Evolutionary conservation across 108 stramenopile species (phyloP).

Genomic region (Cyclotella distinguenda): DNA sequence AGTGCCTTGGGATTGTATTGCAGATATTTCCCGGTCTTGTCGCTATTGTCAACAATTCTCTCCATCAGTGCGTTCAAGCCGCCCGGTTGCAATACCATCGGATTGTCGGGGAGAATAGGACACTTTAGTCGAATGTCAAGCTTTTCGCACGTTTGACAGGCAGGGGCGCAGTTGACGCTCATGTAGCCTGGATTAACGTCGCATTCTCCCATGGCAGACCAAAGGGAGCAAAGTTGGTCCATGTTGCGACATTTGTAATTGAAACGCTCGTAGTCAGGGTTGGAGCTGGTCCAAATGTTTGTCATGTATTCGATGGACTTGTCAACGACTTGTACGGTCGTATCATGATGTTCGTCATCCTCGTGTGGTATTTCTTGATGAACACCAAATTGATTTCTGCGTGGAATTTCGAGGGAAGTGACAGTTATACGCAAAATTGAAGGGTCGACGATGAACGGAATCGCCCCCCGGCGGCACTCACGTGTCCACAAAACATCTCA

Average conservation of each 20-base stretch:
- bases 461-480: no score
- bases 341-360: slow-evolving; percentile 4
- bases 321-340: slow-evolving; percentile 12
- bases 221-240: slow-evolving; percentile 50
- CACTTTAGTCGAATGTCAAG: slow-evolving; percentile 56
- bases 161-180: slow-evolving; percentile 64
- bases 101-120: slow-evolving; percentile 56
- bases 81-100: slow-evolving; percentile 56
- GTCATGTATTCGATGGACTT: slow-evolving; percentile 33
- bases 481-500: slow-evolving; percentile 39
- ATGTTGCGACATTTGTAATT: slow-evolving; percentile 53
- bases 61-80: slow-evolving; percentile 72
- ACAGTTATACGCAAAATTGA: no score
- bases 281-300: slow-evolving; percentile 13
- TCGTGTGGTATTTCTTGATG: slow-evolving; percentile 14
- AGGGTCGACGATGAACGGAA: no score
- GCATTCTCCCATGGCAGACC: slow-evolving; percentile 63
- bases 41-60: slow-evolving; percentile 48
- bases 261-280: slow-evolving; percentile 13
- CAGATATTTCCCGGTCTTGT: slow-evolving; percentile 21
- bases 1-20: slow-evolving; percentile 59
- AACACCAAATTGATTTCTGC: slow-evolving; percentile 35
- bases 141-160: slow-evolving; percentile 68
- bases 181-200: slow-evolving; percentile 51
- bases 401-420: background rate